Base-by-base conservation (phyloP, 106 monocot genomes). In the Chionographis japonica region DNA sequence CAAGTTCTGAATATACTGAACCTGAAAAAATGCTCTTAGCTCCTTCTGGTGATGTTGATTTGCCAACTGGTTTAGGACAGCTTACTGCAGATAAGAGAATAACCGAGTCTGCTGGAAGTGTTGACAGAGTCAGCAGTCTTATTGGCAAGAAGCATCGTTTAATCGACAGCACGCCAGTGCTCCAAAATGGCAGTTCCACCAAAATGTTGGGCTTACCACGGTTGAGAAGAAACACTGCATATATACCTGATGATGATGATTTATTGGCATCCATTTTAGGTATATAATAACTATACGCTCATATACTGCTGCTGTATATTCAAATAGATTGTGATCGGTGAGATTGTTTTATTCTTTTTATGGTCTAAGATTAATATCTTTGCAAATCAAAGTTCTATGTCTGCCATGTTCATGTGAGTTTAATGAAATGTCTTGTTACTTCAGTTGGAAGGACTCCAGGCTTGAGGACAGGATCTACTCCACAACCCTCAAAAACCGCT, bases 261-360 rank as follows among this genome's bases (percentile, higher is more conserved):
- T 67, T 94, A 63, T 61, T 99, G 70, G 83, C 88, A 14, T 93
- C 98, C 56, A 93, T 99, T 69, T 79, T 99, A 85, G 98, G 98
- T 99, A 90, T 15, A 61, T 20, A 39, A 67, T 1, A 27, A 27
- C 27, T 16, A 40, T 41, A 54, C 19, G 12, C 46, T 42, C 27
- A 58, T 35, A 8, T 75, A 15, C n/a, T 65, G 42, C n/a, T 37
- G 19, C 51, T 62, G 18, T 60, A 37, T 41, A 14, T 68, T 14
- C 46, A 6, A 10, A 46, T 46, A 46, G 9, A 6, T 46, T 46
- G 8, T 6, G 8, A 46, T 46, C 46, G 0, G 46, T 46, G 5
- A 10, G 46, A 10, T 10, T 10, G 5, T 46, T 46, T 10, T 10
- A 0, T 46, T 46, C 46, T 46, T 27, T 46, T 46, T 46, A 46